phyloP scores from a whole-genome alignment of 768 basidiomycete species.

The Tylopilus subfusipes region DNA sequence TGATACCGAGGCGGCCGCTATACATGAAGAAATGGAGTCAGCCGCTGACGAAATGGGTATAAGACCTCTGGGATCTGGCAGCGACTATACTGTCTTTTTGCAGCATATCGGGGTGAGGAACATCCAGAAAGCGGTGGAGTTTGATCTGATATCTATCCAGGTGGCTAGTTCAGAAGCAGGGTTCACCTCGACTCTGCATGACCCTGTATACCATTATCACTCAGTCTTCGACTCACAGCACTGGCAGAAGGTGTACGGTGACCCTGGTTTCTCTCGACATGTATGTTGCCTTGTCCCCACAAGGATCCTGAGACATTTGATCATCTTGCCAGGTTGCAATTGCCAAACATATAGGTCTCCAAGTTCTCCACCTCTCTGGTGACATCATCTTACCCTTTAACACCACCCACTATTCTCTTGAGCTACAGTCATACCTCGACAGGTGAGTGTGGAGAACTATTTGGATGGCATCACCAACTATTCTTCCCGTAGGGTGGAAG shows the following conservation, averaged over 20 bases:
- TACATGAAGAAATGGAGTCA: slow-evolving; percentile 25
- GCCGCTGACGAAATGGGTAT: slow-evolving; percentile 41
- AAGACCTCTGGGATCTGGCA: slow-evolving; percentile 73
- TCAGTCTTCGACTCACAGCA: slow-evolving; percentile 69
- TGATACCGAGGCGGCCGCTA: slow-evolving; percentile 27
- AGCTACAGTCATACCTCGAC: slow-evolving; percentile 60
- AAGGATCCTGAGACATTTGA: not conserved
- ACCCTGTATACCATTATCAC: slow-evolving; percentile 73
- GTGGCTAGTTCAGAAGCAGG: slow-evolving; percentile 34
- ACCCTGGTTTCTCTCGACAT: slow-evolving; percentile 73
- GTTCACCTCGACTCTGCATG: slow-evolving; percentile 38
- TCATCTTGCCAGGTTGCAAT: slow-evolving; percentile 50
- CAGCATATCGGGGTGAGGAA: slow-evolving; percentile 65
- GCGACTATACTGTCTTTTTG: slow-evolving; percentile 90
- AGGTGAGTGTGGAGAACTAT: slow-evolving; percentile 38
- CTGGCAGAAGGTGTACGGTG: slow-evolving; percentile 75
- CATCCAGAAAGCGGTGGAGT: not conserved
- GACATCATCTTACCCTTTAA: slow-evolving; percentile 68
- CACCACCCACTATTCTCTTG: slow-evolving; percentile 70
- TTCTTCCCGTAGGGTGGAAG: slow-evolving; percentile 27
- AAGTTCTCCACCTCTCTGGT: slow-evolving; percentile 60
- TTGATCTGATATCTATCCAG: slow-evolving; percentile 17
- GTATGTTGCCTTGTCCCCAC: slow-evolving; percentile 35
- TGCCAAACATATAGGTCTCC: slow-evolving; percentile 62
- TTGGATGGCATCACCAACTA: slow-evolving; percentile 24